Conservation (phyloP, 2,329 filamentous ascomycete genomes). For the Xylariales sp. region DNA sequence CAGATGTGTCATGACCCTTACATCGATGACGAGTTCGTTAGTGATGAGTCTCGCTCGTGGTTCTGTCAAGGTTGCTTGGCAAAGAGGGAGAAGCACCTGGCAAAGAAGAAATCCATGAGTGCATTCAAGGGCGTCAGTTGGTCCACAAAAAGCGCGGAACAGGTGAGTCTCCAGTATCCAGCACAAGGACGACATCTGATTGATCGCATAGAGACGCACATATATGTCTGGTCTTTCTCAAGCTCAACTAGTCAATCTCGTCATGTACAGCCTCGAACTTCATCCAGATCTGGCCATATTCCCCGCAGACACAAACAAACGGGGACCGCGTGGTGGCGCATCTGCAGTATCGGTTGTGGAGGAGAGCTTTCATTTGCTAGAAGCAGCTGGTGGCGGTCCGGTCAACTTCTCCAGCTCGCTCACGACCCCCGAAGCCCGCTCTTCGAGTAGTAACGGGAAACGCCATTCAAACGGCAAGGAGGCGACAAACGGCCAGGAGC, state of each 20-base stretch:
- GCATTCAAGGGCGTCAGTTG: slow-evolving; percentile 33
- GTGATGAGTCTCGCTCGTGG: slow-evolving; percentile 65
- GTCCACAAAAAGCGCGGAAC: slow-evolving; percentile 31
- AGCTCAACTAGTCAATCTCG: slow-evolving; percentile 57
- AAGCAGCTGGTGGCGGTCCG: slow-evolving; percentile 6
- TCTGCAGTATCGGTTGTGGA: slow-evolving; percentile 18
- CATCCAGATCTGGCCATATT: slow-evolving; percentile 66
- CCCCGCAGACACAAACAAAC: slow-evolving; percentile 29
- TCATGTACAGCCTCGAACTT: slow-evolving; percentile 56
- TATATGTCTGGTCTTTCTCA: slow-evolving; percentile 61
- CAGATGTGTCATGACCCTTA: slow-evolving; percentile 75
- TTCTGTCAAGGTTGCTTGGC: slow-evolving; percentile 59
- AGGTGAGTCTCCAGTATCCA: slow-evolving; percentile 30
- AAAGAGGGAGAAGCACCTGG: slow-evolving; percentile 40
- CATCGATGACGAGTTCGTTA: slow-evolving; percentile 65
- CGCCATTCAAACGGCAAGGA: neutral
- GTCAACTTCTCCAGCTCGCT: slow-evolving; percentile 28
- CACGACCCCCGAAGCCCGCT: slow-evolving; percentile 12
- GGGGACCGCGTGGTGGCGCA: slow-evolving; percentile 2
- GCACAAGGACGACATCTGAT: too few relatives aligned
- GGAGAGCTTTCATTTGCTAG: slow-evolving; percentile 15
- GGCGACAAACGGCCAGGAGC: slow-evolving; percentile 5
- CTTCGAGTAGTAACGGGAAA: slow-evolving; percentile 10
- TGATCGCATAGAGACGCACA: slow-evolving; percentile 45
- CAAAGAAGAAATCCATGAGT: slow-evolving; percentile 32